Conservation (phyloP, 805 yeast species). For the Nakazawaea pomicola region DNA sequence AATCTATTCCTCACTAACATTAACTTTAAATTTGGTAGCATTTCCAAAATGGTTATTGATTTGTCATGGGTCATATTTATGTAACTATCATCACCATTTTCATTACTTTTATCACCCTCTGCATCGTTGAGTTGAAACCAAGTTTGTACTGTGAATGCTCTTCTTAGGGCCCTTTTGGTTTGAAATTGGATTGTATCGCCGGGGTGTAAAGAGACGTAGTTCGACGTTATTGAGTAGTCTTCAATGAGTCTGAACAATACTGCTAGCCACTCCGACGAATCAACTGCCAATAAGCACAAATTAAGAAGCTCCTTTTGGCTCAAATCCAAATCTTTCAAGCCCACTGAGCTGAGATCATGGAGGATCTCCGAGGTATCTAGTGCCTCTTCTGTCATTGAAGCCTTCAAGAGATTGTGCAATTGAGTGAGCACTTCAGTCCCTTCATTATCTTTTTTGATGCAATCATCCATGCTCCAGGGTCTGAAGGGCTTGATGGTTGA, state of each 20-base stretch:
- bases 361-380: constrained; percentile 21
- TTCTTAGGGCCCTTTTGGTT: background rate
- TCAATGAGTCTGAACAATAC: constrained; percentile 2
- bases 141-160: constrained; percentile 29
- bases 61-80: background rate
- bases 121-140: constrained; percentile 32
- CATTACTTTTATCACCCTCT: constrained; percentile 2
- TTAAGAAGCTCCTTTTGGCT: constrained; percentile 17
- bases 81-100: constrained; percentile 15
- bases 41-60: constrained; percentile 29
- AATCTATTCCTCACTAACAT: constrained; percentile 7
- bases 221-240: constrained; percentile 6
- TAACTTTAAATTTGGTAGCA: background rate
- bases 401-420: constrained; percentile 1
- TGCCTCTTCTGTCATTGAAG: background rate
- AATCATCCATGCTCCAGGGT: too few relatives aligned
- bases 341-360: constrained; percentile 27
- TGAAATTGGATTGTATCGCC: background rate
- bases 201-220: constrained; percentile 1
- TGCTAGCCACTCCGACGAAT: constrained; percentile 6
- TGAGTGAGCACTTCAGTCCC: background rate
- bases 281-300: constrained; percentile 1
- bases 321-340: constrained; percentile 61
- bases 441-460: too few relatives aligned
- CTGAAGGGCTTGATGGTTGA: too few relatives aligned